Conservation (phyloP, 2,329 filamentous ascomycete genomes). For the Venturiaceae sp. region DNA sequence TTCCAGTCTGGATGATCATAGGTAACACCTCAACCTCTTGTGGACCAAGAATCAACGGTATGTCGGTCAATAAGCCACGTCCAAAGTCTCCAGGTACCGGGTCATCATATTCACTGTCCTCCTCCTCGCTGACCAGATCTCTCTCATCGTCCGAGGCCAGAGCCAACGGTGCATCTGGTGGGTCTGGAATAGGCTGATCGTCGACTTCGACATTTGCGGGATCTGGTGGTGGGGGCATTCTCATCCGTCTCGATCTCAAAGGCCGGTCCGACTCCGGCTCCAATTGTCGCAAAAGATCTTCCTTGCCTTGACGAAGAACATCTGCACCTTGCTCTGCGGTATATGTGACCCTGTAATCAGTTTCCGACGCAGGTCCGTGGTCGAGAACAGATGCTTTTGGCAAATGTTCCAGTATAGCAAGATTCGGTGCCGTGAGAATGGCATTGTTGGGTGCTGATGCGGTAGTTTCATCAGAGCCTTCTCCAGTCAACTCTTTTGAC, state of each 20-base stretch:
- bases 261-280: constrained; percentile 28
- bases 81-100: constrained; percentile 64
- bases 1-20: constrained; percentile 95
- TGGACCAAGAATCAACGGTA: constrained; percentile 86
- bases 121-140: constrained; percentile 46
- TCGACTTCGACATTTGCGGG: neutral
- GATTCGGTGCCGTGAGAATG: neutral
- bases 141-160: constrained; percentile 33
- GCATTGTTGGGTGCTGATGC: neutral
- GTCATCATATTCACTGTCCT: constrained; percentile 66
- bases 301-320: constrained; percentile 40
- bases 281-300: constrained; percentile 40
- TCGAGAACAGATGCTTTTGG: constrained; percentile 8
- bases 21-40: constrained; percentile 93
- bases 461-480: neutral
- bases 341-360: constrained; percentile 40
- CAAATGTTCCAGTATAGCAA: neutral
- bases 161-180: constrained; percentile 7
- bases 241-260: neutral
- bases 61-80: constrained; percentile 80
- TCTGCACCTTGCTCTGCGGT: constrained; percentile 37
- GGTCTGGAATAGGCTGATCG: neutral
- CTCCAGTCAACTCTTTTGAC: neutral
- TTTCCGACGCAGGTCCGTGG: constrained; percentile 23
- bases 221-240: neutral